Evolutionary conservation across 768 basidiomycete species (phyloP).

Genomic region (Trametes maxima): DNA sequence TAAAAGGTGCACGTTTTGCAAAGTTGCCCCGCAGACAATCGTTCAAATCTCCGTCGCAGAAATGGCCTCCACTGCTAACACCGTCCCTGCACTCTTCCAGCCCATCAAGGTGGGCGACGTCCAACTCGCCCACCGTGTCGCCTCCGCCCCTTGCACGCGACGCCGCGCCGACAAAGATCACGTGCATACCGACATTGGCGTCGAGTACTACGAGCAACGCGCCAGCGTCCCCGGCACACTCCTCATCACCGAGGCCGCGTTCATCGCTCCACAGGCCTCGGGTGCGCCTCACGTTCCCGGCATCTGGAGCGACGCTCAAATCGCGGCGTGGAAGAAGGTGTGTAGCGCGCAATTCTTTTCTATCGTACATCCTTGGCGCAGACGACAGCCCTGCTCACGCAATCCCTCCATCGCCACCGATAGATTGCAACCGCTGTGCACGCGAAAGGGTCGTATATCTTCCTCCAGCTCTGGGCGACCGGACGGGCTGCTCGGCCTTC

Average conservation of each 20-base stretch:
- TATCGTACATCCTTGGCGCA: neutral
- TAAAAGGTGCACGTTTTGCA: too few species aligned
- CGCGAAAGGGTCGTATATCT: constrained; percentile 51
- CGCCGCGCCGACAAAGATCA: constrained; percentile 39
- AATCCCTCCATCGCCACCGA: neutral
- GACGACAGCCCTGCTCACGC: neutral
- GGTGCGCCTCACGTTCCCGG: constrained; percentile 58
- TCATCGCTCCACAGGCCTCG: constrained; percentile 52
- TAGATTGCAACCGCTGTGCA: constrained; percentile 61
- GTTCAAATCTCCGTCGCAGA: too few species aligned
- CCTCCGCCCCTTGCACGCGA: constrained; percentile 57
- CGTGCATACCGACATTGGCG: constrained; percentile 40
- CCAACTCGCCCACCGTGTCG: constrained; percentile 50
- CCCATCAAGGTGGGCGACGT: constrained; percentile 49
- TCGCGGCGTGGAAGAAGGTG: constrained; percentile 52
- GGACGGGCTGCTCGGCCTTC: constrained; percentile 44
- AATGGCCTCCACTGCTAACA: constrained; percentile 9
- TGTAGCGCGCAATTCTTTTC: neutral
- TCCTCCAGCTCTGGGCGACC: constrained; percentile 58
- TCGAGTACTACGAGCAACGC: constrained; percentile 53
- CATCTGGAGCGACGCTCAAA: constrained; percentile 64
- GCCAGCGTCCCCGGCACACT: constrained; percentile 51
- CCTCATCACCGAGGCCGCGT: constrained; percentile 59
- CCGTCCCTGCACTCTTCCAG: constrained; percentile 43
- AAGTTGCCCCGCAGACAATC: too few species aligned